Evolutionary conservation across 2,329 filamentous ascomycete genomes (phyloP).

Genomic region (Aspergillus brunneoviolaceus): DNA sequence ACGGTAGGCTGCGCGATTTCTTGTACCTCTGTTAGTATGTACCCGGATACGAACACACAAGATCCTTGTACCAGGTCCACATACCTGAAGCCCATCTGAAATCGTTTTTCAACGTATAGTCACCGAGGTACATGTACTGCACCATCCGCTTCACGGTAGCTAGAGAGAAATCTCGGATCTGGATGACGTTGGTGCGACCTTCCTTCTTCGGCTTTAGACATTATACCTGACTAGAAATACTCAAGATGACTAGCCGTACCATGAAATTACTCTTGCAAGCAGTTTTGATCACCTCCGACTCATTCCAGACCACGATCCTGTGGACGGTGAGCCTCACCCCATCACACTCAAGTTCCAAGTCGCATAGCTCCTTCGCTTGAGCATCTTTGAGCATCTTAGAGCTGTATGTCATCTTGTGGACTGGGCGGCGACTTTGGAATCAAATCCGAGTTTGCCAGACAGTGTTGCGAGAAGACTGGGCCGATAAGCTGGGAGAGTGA

Average conservation of each 20-base stretch:
- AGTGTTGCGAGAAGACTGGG: no score
- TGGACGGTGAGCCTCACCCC: background rate
- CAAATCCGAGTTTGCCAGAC: no score
- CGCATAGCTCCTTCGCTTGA: background rate
- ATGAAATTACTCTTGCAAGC: background rate
- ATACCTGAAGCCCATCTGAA: background rate
- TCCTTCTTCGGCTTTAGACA: background rate
- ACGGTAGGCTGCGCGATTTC: no score
- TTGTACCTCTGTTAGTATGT: no score
- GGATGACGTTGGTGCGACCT: background rate
- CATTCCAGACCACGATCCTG: background rate
- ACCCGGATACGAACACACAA: no score
- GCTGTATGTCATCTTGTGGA: no score
- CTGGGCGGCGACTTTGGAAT: no score
- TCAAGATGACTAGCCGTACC: background rate
- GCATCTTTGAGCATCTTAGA: no score
- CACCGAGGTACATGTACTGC: background rate
- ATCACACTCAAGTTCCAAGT: background rate
- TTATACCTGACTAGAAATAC: fast-evolving
- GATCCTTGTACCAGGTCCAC: background rate
- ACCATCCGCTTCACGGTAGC: background rate
- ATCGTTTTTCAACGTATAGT: background rate
- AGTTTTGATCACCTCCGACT: background rate
- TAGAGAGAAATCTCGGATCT: background rate
- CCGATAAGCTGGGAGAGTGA: no score